Evolutionary conservation across 441 rosid genomes (phyloP).

Genomic region (Eutrema salsugineum): DNA sequence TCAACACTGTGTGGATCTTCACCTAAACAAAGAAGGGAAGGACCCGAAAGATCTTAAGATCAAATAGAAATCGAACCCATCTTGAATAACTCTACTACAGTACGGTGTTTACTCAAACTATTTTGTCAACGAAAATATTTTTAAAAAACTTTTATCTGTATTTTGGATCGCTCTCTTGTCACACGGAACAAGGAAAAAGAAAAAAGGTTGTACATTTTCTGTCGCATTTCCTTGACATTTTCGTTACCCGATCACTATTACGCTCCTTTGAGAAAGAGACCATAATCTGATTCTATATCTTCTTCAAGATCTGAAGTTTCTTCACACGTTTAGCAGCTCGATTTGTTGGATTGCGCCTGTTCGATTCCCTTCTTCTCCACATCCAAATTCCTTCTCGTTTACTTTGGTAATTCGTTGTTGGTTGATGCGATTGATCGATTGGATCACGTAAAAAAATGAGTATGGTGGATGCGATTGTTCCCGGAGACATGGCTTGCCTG

Average conservation of each 20-base stretch:
- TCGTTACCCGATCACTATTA: not conserved
- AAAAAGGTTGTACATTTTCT: not conserved
- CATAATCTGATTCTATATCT: not conserved
- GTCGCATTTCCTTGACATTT: not conserved
- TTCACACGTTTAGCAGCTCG: not conserved
- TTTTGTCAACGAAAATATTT: not conserved
- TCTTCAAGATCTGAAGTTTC: conserved; percentile 40
- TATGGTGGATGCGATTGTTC: conserved; percentile 51
- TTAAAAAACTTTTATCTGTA: not conserved
- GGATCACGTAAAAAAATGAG: conserved; percentile 25
- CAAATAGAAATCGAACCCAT: too few species aligned
- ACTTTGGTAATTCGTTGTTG: conserved; percentile 10
- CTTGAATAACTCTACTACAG: too few species aligned
- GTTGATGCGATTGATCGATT: conserved; percentile 20
- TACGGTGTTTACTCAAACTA: too few species aligned
- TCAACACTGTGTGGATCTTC: too few species aligned
- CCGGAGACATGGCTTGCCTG: conserved; percentile 63
- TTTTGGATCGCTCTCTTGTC: not conserved
- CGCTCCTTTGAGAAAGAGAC: not conserved
- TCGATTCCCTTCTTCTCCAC: not conserved
- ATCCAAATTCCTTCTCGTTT: not conserved
- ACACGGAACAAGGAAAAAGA: not conserved
- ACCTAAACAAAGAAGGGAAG: too few species aligned
- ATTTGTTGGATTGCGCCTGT: conserved; percentile 8
- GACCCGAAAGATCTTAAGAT: too few species aligned